phyloP scores from a whole-genome alignment of 179 eudicot species.

The Drosera spatulata region DNA sequence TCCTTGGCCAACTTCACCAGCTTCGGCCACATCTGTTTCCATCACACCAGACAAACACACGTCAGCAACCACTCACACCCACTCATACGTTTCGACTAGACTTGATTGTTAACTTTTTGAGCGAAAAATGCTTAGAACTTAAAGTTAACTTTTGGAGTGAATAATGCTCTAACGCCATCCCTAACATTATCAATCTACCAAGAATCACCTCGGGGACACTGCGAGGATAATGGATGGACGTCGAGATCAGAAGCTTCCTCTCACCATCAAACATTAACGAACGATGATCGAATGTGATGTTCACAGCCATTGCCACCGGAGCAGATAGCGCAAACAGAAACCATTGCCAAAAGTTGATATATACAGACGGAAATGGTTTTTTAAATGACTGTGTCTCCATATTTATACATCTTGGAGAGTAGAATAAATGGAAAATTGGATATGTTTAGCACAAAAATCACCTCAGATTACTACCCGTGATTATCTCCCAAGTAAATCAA shows the following conservation, averaged over 20 bases:
- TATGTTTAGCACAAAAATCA: no score
- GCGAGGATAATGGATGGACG: constrained; percentile 94
- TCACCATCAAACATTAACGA: constrained; percentile 93
- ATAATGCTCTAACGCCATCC: no score
- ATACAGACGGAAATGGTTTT: no score
- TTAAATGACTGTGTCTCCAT: no score
- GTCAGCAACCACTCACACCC: not conserved
- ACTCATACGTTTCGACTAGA: not conserved
- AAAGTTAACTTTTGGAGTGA: no score
- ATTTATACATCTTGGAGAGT: no score
- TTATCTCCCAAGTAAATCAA: no score
- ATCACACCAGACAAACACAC: no score
- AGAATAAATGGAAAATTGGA: no score
- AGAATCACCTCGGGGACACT: constrained; percentile 81
- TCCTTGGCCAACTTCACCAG: constrained; percentile 78
- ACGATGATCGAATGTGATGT: constrained; percentile 75
- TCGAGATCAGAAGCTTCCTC: constrained; percentile 86
- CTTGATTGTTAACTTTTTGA: no score
- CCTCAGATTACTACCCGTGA: no score
- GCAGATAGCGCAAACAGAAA: not conserved
- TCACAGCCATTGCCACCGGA: constrained; percentile 12
- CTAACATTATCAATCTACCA: not conserved
- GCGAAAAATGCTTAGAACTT: not conserved
- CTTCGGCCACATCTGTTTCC: constrained; percentile 99
- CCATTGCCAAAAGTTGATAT: not conserved